These are phyloP conservation scores for Phylloporus sp. DNA, from an alignment of 768 basidiomycete species.

Conservation along the genomic window DNA sequence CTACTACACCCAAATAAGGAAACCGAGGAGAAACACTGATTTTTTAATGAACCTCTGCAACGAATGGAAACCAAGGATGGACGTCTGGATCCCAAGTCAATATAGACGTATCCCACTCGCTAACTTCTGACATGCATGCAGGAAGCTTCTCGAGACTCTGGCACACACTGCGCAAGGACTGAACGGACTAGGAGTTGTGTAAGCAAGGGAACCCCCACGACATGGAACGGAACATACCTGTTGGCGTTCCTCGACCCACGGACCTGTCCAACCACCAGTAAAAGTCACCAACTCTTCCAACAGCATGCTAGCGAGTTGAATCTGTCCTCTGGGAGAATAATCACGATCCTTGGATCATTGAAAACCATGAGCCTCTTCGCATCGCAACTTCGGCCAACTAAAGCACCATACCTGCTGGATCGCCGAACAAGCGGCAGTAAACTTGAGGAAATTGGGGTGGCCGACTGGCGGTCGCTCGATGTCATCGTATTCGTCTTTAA, in stretches of 20 bases:
- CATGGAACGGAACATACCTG: constrained; percentile 31
- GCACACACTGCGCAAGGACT: constrained; percentile 35
- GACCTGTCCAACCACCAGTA: constrained; percentile 40
- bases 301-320: constrained; percentile 44
- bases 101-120: constrained; percentile 36
- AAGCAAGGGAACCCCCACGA: background rate
- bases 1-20: background rate
- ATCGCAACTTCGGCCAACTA: background rate
- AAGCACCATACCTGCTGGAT: constrained; percentile 34
- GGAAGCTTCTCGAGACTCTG: constrained; percentile 39
- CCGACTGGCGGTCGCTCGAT: constrained; percentile 43
- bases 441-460: constrained; percentile 53
- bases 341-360: constrained; percentile 32
- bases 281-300: constrained; percentile 29
- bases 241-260: constrained; percentile 46
- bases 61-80: constrained; percentile 52
- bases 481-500: constrained; percentile 53
- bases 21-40: no score
- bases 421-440: constrained; percentile 39
- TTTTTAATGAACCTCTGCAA: no score
- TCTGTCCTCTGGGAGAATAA: constrained; percentile 38
- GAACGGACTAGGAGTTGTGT: constrained; percentile 37
- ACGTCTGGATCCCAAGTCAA: constrained; percentile 46
- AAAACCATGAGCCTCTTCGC: background rate
- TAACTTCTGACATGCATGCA: constrained; percentile 26